Base-by-base conservation (phyloP, 768 basidiomycete genomes). In the Auricularia cornea region DNA sequence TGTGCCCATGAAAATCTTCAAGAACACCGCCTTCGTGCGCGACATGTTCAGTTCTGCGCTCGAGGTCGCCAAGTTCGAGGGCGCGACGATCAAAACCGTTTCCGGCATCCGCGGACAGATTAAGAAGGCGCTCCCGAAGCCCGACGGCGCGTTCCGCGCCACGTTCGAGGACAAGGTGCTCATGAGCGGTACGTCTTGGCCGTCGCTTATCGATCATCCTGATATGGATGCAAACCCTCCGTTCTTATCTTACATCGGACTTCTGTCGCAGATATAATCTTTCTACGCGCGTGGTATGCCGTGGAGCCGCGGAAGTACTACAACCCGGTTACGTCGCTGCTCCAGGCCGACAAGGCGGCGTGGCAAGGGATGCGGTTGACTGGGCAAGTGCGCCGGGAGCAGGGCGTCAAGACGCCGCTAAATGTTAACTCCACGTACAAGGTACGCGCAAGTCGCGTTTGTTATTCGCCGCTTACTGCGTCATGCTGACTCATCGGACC, bases 151-250 rank as follows among this genome's bases (percentile, higher is more conserved):
- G 3, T 98, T 92, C 81, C 82, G 97, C 66, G 97, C 96, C 2
- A 95, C 95, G 14, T 99, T 98, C 74, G 97, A 99, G 75, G 97
- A 99, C 74, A 98, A 98, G 79, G 81, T 98, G 8, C 81, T 98
- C 66, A 93, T 88, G 87, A 94, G 94, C 68, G 94, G 94, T 95
- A 73, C 63, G 90, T 82, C 12, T 41, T 54, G 35, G 38, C 33
- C 29, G 26, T 64, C 33, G 28, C 32, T 23, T 30, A 56, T 33
- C 29, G 23, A 31, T 18, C 41, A 16, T 63, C 62, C 20, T 62
- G 64, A 38, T 35, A n/a, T n/a, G n/a, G n/a, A n/a, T n/a, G n/a
- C n/a, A n/a, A n/a, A n/a, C n/a, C n/a, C n/a, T n/a, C n/a, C n/a
- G n/a, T n/a, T n/a, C n/a, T n/a, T n/a, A n/a, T n/a, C n/a, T n/a